A percentile compares a stretch with the other conserved stretches of the same genome.
Evolutionary conservation across 2,329 filamentous ascomycete species (phyloP).

Genomic region (Gyromitra esculenta): DNA sequence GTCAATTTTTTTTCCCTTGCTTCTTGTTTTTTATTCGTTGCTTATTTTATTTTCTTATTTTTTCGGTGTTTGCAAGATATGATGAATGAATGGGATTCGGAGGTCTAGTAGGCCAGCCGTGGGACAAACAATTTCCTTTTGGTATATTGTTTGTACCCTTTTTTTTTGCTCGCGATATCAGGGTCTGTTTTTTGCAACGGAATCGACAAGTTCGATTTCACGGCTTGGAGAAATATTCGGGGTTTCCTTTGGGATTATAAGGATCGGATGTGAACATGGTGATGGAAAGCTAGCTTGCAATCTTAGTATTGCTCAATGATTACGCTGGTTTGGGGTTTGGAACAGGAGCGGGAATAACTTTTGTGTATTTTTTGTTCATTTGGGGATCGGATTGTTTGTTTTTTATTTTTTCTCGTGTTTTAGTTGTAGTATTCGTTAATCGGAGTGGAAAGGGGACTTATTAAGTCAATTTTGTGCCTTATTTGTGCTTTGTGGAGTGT

Average conservation of each 20-base stretch:
- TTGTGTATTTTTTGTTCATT: conserved; percentile 47
- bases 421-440: conserved; percentile 38
- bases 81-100: conserved; percentile 48
- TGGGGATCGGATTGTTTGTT: conserved; percentile 40
- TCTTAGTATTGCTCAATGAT: conserved; percentile 27
- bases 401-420: conserved; percentile 24
- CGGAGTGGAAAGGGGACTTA: conserved; percentile 40
- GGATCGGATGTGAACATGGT: conserved; percentile 42
- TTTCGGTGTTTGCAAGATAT: conserved; percentile 49
- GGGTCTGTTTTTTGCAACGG: conserved; percentile 22
- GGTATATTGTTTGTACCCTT: conserved; percentile 38
- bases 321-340: conserved; percentile 24
- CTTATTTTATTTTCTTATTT: conserved; percentile 37
- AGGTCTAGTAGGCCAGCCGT: conserved; percentile 21
- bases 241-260: conserved; percentile 40
- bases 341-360: conserved; percentile 16
- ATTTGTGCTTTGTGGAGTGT: conserved; percentile 1
- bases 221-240: conserved; percentile 35
- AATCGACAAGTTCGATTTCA: conserved; percentile 31
- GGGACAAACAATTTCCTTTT: conserved; percentile 27
- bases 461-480: conserved; percentile 24
- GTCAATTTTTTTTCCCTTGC: conserved; percentile 18
- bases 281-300: conserved; percentile 36
- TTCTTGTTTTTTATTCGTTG: conserved; percentile 40
- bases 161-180: conserved; percentile 30